Conservation (phyloP, 1,284 basidiomycete genomes). For the Fomitopsis betulina region DNA sequence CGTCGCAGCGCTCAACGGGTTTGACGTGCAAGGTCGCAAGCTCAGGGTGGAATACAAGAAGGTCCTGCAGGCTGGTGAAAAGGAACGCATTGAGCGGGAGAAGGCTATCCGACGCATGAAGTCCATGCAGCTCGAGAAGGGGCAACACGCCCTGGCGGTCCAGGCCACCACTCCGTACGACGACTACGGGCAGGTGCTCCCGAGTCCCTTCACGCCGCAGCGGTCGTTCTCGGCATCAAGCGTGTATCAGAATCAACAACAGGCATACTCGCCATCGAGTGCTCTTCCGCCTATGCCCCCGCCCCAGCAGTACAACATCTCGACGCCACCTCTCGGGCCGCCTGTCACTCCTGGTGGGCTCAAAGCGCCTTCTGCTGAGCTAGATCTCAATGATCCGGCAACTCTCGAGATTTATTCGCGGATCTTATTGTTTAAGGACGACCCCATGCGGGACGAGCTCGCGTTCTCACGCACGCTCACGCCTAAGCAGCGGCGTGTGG, state of each 20-base stretch:
- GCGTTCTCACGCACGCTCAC: slow-evolving; percentile 87
- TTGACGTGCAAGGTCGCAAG: slow-evolving; percentile 97
- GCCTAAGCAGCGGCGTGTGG: slow-evolving; percentile 85
- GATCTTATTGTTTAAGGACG: slow-evolving; percentile 96
- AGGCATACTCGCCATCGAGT: slow-evolving; percentile 45
- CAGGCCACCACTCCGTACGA: slow-evolving; percentile 46
- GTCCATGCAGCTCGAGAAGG: slow-evolving; percentile 90
- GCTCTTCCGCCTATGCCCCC: slow-evolving; percentile 54
- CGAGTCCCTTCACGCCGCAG: slow-evolving; percentile 48
- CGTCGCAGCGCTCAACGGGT: slow-evolving; percentile 92
- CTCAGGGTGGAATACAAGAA: slow-evolving; percentile 99
- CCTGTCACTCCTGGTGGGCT: slow-evolving; percentile 56
- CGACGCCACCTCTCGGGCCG: slow-evolving; percentile 38
- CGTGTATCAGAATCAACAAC: slow-evolving; percentile 52
- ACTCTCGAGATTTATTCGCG: slow-evolving; percentile 97
- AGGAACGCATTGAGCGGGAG: slow-evolving; percentile 98
- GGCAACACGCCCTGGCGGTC: slow-evolving; percentile 41
- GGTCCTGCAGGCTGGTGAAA: slow-evolving; percentile 97
- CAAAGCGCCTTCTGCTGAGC: slow-evolving; percentile 53
- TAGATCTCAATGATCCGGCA: slow-evolving; percentile 94
- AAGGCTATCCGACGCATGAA: slow-evolving; percentile 99
- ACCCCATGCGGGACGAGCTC: slow-evolving; percentile 95
- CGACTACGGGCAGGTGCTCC: slow-evolving; percentile 56
- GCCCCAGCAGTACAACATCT: slow-evolving; percentile 48
- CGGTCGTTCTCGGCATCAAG: slow-evolving; percentile 64